Evolutionary conservation across 2,329 filamentous ascomycete genomes (phyloP), one percentile per base, ranked within the genome.

Genomic region (Biscogniauxia marginata): DNA sequence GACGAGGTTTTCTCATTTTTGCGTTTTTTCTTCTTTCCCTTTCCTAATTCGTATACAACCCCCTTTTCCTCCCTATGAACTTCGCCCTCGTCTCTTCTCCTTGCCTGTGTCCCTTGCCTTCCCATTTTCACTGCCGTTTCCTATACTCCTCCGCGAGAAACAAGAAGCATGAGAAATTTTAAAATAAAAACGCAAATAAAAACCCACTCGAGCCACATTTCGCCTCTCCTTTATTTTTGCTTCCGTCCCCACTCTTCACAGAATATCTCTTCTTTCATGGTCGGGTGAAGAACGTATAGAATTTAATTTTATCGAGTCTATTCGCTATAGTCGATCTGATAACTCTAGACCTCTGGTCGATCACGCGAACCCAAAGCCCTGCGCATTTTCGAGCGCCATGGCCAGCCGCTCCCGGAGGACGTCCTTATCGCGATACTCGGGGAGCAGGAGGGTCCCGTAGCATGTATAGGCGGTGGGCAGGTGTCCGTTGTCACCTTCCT

Each of bases 381-480:
- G 87, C 7, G 89, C 86, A 73, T 97, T 95, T 74, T 93, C 85
- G 68, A 99, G 78, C 52, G 95, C 95, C 79, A 96, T 86, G n/a
- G 79, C 81, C 67, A 99, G 74, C 67, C 93, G 90, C 74, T 87
- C 80, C 70, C 81, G 81, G 68, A 99, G 70, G 34, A 89, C 84
- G 57, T 89, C 85, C 68, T 79, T 84, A 43, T 84, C 84, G 53
- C 76, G 80, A 72, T 98, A 99, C 73, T 93, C 87, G 1, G 95
- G 95, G 59, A 99, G 73, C 62, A 96, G 75, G 47, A 99, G 74
- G 49, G 90, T 93, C 1, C 93, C 91, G 75, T 96, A 98, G 73
- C 95, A 99, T 0, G 95, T 99, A 67, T 92, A 88, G 59, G 91
- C 93, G 4, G 89, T 96, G 3, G 95, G 95, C 65, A 99, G 67